Base-by-base conservation (phyloP, 2,329 filamentous ascomycete genomes). In the Cladophialophora immunda region DNA sequence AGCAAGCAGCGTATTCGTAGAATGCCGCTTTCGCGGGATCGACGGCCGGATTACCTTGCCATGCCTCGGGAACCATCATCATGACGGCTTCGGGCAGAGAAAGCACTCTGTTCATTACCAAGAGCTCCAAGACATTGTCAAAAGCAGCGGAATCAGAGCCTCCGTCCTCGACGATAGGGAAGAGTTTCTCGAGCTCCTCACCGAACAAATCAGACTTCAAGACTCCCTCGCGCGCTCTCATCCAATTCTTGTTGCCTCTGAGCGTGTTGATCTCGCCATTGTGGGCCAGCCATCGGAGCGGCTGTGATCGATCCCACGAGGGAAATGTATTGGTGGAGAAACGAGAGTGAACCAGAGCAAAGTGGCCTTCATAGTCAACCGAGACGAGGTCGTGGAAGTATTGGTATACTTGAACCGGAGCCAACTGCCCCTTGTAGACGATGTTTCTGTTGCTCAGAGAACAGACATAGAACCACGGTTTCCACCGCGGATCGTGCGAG, bases 401-500 rank as follows among this genome's bases (percentile, higher is more conserved):
- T 78, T 96, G 91, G 82, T 98, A 98, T 60, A 98, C 94, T 84
- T 98, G 94, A 32, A 94, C 89, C 27, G 94, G 94, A 53, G 94
- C 91, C 72, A 98, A 85, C 80, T 98, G 95, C 71, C 94, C 94
- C 86, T 98, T 98, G 87, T 98, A 98, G 68, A 98, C 92, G 81
- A 98, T 98, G 84, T 98, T 98, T 83, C 94, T 94, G 89, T 97
- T 97, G 80, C 90, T 95, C 73, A 98, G 83, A 58, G 93, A 97
- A 86, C 94, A 98, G 66, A 98, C 86, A 80, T 98, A 98, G 85
- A 98, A 98, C 94, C 94, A 98, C 81, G 97, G 97, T 81, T 96
- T 93, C 64, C 97, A 87, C 67, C 94, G 94, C 78, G 97, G 95
- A 75, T 93, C 91, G 83, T 97, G 93, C 56, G 94, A 97, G 62